A percentile compares a stretch with the other conserved stretches of the same genome.
Conservation (phyloP, 441 rosid species). For the Brassica hybrid region DNA sequence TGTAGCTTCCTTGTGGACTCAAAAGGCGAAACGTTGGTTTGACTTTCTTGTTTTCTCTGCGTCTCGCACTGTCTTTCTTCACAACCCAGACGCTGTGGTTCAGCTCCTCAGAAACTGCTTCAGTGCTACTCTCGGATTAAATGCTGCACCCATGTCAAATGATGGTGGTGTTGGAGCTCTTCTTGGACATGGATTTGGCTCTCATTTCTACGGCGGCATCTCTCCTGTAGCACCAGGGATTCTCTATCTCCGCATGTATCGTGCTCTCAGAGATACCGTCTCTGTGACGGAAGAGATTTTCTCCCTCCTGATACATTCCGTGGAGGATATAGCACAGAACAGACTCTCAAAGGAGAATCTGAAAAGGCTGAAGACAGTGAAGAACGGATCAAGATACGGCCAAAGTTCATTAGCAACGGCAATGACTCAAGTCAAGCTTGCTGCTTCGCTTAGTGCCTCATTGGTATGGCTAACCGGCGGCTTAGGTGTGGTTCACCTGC, state of each 20-base stretch:
- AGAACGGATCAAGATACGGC: conserved; percentile 60
- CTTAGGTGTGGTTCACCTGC: conserved; percentile 58
- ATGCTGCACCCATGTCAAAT: conserved; percentile 53
- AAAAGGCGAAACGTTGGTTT: conserved; percentile 87
- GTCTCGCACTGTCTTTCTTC: conserved; percentile 81
- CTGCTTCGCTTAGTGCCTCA: conserved; percentile 74
- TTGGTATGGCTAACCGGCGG: conserved; percentile 80
- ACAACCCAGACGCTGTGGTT: conserved; percentile 64
- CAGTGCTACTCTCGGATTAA: conserved; percentile 68
- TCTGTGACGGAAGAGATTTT: conserved; percentile 66
- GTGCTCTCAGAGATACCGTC: conserved; percentile 64
- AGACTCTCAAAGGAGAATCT: conserved; percentile 52
- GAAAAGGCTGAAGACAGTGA: conserved; percentile 53
- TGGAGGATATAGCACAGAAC: conserved; percentile 59
- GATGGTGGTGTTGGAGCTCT: conserved; percentile 79
- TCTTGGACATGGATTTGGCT: conserved; percentile 86
- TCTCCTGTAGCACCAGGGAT: conserved; percentile 86
- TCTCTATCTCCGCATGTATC: conserved; percentile 71
- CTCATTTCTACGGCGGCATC: conserved; percentile 73
- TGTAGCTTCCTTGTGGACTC: conserved; percentile 83
- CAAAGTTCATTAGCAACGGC: conserved; percentile 66
- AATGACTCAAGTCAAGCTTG: conserved; percentile 67
- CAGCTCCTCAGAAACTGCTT: conserved; percentile 84
- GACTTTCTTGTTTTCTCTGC: conserved; percentile 83
- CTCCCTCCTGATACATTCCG: conserved; percentile 70